Conservation (phyloP, 805 yeast species). For the Saturnispora ahearnii region DNA sequence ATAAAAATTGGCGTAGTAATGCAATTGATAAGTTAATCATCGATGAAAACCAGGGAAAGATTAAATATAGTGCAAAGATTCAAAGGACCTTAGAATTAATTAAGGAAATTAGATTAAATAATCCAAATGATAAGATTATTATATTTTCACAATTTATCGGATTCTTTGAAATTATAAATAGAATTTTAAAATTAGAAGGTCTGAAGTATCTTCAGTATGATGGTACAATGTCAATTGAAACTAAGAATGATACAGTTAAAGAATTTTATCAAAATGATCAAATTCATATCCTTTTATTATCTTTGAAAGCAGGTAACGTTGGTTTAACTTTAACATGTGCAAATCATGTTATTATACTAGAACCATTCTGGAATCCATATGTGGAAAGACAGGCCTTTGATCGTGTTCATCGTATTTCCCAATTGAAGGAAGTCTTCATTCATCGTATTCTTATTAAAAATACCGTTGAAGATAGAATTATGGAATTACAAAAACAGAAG, state of each 20-base stretch:
- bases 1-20: slow-evolving; percentile 19
- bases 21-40: slow-evolving; percentile 22
- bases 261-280: slow-evolving; percentile 50
- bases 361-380: slow-evolving; percentile 97
- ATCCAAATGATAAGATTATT: slow-evolving; percentile 66
- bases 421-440: slow-evolving; percentile 64
- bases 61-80: slow-evolving; percentile 64
- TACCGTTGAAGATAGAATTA: slow-evolving; percentile 87
- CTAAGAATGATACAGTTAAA: slow-evolving; percentile 55
- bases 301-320: slow-evolving; percentile 90
- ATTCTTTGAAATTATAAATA: slow-evolving; percentile 57
- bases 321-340: slow-evolving; percentile 94
- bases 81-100: slow-evolving; percentile 51
- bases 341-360: slow-evolving; percentile 81
- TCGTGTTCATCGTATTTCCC: slow-evolving; percentile 92
- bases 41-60: slow-evolving; percentile 30
- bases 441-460: slow-evolving; percentile 58
- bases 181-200: slow-evolving; percentile 39
- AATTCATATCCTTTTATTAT: slow-evolving; percentile 56
- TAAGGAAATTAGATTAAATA: slow-evolving; percentile 36
- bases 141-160: slow-evolving; percentile 81
- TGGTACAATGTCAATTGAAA: slow-evolving; percentile 68
- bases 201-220: slow-evolving; percentile 58
- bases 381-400: slow-evolving; percentile 98
- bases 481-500: slow-evolving; percentile 70